Evolutionary conservation across 805 yeast genomes (phyloP).

Genomic region (Starmerella bombi): DNA sequence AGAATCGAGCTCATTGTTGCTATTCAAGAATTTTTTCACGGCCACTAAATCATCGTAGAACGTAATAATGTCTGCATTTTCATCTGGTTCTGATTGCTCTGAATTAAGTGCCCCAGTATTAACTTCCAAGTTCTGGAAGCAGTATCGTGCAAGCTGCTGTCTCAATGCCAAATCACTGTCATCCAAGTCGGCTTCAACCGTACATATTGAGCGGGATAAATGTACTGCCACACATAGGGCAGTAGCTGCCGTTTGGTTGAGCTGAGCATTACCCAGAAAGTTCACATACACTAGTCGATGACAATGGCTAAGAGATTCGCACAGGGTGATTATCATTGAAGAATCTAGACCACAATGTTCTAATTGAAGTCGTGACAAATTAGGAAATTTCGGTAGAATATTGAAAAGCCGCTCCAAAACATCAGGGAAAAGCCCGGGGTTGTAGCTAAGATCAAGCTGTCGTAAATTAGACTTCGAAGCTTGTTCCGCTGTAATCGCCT

Average conservation of each 20-base stretch:
- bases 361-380: conserved; percentile 52
- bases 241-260: conserved; percentile 48
- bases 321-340: conserved; percentile 43
- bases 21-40: conserved; percentile 9
- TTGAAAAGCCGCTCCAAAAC: conserved; percentile 44
- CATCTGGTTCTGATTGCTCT: conserved; percentile 5
- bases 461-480: conserved; percentile 42
- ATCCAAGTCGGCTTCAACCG: conserved; percentile 54
- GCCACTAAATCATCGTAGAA: conserved; percentile 17
- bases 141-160: conserved; percentile 61
- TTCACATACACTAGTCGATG: conserved; percentile 54
- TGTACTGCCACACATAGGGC: conserved; percentile 60
- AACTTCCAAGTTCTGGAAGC: conserved; percentile 56
- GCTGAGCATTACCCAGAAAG: conserved; percentile 44
- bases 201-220: conserved; percentile 48
- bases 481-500: conserved; percentile 34
- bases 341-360: conserved; percentile 52
- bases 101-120: conserved; percentile 27
- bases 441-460: conserved; percentile 63
- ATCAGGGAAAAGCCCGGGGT: conserved; percentile 53
- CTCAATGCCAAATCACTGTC: conserved; percentile 47
- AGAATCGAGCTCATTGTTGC: not conserved
- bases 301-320: conserved; percentile 60
- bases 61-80: conserved; percentile 12
- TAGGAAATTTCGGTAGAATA: conserved; percentile 54